Evolutionary conservation across 2,329 filamentous ascomycete species (phyloP), one percentile per base, ranked within the genome.

Genomic region (Lasiodiplodia sp.): DNA sequence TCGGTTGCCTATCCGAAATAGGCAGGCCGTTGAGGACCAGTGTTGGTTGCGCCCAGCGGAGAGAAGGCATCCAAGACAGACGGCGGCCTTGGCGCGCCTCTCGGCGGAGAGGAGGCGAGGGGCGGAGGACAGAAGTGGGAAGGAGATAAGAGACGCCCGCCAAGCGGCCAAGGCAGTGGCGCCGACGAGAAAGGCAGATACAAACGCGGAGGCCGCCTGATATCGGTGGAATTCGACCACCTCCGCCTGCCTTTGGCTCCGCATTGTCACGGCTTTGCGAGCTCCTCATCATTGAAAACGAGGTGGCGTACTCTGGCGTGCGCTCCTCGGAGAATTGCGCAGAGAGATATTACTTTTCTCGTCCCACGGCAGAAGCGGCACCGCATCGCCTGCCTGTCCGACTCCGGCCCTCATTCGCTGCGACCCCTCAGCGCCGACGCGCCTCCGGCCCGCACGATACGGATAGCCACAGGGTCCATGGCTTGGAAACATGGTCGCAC

Each of bases 141-240:
- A 62, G 57, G 57, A 31, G 57, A 62, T 49, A 62, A 62, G 57
- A 62, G 23, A 31, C 7, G 14, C 40, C 18, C 40, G 57, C 57
- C 57, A 47, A 62, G 57, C 23, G 23, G 25, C 40, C 57, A 62
- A 62, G 57, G 34, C 31, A 38, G 56, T 60, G 56, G 56, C 56
- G 34, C 53, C 12, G 12, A 40, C 56, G 34, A 60, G 56, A 60
- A 21, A 60, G 56, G 56, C 21, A 60, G 37, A 60, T 47, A 60
- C 37, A 44, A 60, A 23, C 16, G 52, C 49, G 18, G 25, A n/a
- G 31, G 31, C 31, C 31, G 31, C 31, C 31, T 44, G 40, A 44
- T 44, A 44, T 5, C 40, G 40, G 40, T 18, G 40, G 40, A n/a
- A 10, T 44, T 18, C 8, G 40, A 18, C 40, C 1, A 18, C 16